These are phyloP conservation scores for Globisporangium abappressorium DNA, from an alignment of 352 stramenopile genomes.

Conservation along the genomic window DNA sequence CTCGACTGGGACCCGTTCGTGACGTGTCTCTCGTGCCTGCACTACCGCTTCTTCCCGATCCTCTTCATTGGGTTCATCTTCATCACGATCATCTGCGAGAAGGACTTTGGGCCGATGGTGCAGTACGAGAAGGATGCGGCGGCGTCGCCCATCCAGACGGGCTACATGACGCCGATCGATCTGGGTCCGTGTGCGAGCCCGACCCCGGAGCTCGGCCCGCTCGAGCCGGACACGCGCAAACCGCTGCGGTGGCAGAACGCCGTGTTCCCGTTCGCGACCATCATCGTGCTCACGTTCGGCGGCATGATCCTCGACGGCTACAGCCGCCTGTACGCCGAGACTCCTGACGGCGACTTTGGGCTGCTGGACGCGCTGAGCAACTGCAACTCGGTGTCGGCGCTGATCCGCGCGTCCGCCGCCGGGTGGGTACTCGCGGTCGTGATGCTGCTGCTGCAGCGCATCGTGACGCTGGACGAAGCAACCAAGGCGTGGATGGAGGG, in stretches of 20 bases:
- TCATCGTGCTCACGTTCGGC: slow-evolving; percentile 81
- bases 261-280: slow-evolving; percentile 77
- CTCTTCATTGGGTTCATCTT: slow-evolving; percentile 89
- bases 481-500: slow-evolving; percentile 90
- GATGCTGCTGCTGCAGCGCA: slow-evolving; percentile 72
- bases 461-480: slow-evolving; percentile 85
- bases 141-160: slow-evolving; percentile 60
- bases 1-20: slow-evolving; percentile 88
- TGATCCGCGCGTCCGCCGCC: slow-evolving; percentile 76
- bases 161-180: slow-evolving; percentile 60
- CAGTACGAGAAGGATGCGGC: slow-evolving; percentile 83
- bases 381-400: slow-evolving; percentile 71
- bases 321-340: slow-evolving; percentile 34
- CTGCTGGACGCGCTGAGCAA: slow-evolving; percentile 74
- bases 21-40: slow-evolving; percentile 77
- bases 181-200: slow-evolving; percentile 71
- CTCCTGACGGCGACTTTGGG: slow-evolving; percentile 45
- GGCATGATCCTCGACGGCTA: slow-evolving; percentile 88
- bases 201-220: slow-evolving; percentile 52
- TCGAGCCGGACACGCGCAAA: slow-evolving; percentile 71
- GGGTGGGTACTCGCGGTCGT: slow-evolving; percentile 72
- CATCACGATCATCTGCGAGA: slow-evolving; percentile 88
- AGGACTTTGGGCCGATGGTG: slow-evolving; percentile 86
- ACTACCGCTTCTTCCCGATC: slow-evolving; percentile 88
- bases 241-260: slow-evolving; percentile 84